Percentiles rank a stretch among this genome's conserved stretches.
Evolutionary conservation across 306 rosid species (phyloP).

Genomic region (Prunus padus): DNA sequence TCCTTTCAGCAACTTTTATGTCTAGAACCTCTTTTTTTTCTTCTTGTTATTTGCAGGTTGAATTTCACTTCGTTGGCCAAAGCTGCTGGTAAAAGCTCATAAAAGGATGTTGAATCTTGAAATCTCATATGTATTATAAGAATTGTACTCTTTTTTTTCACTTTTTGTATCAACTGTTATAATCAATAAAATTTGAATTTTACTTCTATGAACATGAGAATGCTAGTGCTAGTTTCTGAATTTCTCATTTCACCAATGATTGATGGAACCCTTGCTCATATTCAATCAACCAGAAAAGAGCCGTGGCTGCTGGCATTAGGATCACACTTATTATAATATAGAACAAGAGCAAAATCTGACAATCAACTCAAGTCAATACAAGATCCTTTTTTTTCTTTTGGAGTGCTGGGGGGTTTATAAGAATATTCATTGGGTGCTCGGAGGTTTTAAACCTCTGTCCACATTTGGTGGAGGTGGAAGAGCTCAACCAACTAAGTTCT

Average conservation of each 20-base stretch:
- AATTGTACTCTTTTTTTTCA: not conserved
- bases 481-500: too few relatives aligned
- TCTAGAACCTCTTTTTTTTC: constrained; percentile 14
- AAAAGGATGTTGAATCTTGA: constrained; percentile 1
- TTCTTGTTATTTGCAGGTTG: constrained; percentile 52
- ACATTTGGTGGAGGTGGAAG: too few relatives aligned
- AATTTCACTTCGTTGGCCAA: constrained; percentile 79
- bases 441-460: too few relatives aligned
- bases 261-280: too few relatives aligned
- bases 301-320: not conserved
- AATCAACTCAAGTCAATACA: not conserved
- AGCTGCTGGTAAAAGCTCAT: constrained; percentile 63
- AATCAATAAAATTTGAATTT: not conserved
- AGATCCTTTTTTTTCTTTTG: too few relatives aligned
- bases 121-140: constrained; percentile 20
- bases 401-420: too few relatives aligned
- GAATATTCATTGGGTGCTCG: too few relatives aligned
- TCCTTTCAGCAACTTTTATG: constrained; percentile 15
- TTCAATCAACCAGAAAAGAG: too few relatives aligned
- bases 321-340: not conserved
- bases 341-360: not conserved
- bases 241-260: too few relatives aligned
- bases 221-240: too few relatives aligned
- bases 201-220: not conserved
- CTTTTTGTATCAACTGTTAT: constrained; percentile 31